These are phyloP conservation scores for Mycena latifolia DNA, from an alignment of 768 basidiomycete species.

Conservation along the genomic window DNA sequence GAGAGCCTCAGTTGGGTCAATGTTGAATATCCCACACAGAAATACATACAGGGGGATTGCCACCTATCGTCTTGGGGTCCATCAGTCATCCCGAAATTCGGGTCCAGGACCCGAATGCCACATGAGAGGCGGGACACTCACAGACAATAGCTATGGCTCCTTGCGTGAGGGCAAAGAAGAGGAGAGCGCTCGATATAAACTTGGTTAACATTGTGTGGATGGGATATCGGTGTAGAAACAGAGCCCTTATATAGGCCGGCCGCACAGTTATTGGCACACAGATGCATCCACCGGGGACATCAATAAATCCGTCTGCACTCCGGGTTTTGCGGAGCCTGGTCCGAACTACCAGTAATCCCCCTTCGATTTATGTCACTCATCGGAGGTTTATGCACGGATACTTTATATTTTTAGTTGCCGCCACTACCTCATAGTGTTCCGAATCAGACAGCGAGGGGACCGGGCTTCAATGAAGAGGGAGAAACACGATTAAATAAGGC, in stretches of 20 bases:
- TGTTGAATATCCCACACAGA: not conserved
- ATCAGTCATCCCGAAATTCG: no score
- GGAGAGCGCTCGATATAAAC: no score
- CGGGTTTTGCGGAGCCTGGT: not conserved
- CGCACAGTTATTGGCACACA: no score
- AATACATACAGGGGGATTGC: slow-evolving; percentile 6
- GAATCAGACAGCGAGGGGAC: not conserved
- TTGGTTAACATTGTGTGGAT: no score
- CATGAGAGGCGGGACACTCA: not conserved
- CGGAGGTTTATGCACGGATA: not conserved
- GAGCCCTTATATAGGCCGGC: no score
- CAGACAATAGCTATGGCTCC: slow-evolving; percentile 1
- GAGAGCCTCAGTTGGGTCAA: not conserved
- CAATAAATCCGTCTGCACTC: not conserved
- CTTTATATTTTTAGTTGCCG: not conserved
- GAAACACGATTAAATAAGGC: not conserved
- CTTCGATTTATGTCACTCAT: not conserved
- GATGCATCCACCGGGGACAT: no score
- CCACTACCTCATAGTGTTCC: not conserved
- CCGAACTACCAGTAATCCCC: no score
- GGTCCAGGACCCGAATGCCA: not conserved
- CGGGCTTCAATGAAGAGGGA: not conserved
- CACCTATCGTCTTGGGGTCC: not conserved
- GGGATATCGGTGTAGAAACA: no score
- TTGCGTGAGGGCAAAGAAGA: no score